Conservation (phyloP, 129 eudicot species). For the Flaveria trinervia region DNA sequence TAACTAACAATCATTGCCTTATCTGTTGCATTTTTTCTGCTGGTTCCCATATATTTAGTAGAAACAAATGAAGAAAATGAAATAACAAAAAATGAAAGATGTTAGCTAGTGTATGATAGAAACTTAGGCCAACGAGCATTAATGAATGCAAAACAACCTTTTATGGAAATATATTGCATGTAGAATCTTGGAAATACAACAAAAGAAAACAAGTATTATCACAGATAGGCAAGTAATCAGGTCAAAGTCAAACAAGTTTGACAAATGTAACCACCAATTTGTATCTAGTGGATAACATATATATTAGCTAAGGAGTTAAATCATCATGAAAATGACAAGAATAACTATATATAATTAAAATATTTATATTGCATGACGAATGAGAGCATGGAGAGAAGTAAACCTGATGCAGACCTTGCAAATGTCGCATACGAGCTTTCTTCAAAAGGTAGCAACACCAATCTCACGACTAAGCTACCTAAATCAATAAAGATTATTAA, state of each 20-base stretch:
- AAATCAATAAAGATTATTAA: conserved; percentile 36
- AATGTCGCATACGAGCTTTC: conserved; percentile 97
- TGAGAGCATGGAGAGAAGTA: conserved; percentile 36
- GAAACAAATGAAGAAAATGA: not conserved
- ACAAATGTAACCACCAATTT: not conserved
- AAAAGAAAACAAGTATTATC: too few species aligned
- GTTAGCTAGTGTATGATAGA: conserved; percentile 6
- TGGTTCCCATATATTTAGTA: not conserved
- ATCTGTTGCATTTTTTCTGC: not conserved
- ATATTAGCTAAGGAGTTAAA: not conserved
- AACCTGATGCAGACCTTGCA: conserved; percentile 99
- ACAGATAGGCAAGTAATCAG: not conserved
- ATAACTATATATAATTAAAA: not conserved
- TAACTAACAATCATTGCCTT: conserved; percentile 2
- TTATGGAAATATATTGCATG: too few species aligned
- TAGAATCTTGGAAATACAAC: not conserved
- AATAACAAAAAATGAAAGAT: not conserved
- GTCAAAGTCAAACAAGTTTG: not conserved
- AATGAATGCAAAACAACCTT: not conserved
- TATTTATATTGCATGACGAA: conserved; percentile 14
- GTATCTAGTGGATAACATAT: not conserved
- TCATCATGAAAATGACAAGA: not conserved
- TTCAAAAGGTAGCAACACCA: conserved; percentile 95
- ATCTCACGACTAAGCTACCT: conserved; percentile 98
- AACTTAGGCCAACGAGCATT: not conserved